These are phyloP conservation scores for Cantharellus cinnabarinus DNA, from an alignment of 768 basidiomycete genomes.

Conservation along the genomic window DNA sequence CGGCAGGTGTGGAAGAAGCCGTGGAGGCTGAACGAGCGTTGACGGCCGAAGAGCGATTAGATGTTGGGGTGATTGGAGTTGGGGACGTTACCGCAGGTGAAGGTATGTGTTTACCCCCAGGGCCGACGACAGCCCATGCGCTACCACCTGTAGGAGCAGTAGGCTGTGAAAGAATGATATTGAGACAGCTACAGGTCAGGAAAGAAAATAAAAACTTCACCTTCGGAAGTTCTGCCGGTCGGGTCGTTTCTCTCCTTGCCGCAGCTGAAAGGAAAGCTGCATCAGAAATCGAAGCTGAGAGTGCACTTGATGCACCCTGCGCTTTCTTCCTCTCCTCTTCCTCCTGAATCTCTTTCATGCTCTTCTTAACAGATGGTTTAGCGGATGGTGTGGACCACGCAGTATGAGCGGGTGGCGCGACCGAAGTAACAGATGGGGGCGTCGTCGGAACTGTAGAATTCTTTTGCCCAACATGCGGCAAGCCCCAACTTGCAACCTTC, in stretches of 20 bases:
- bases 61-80: slow-evolving; percentile 20
- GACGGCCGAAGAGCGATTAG: slow-evolving; percentile 20
- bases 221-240: slow-evolving; percentile 29
- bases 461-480: slow-evolving; percentile 53
- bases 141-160: slow-evolving; percentile 5
- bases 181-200: background rate
- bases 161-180: background rate
- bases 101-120: slow-evolving; percentile 38
- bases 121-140: slow-evolving; percentile 77
- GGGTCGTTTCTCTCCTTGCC: slow-evolving; percentile 60
- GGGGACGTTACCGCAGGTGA: slow-evolving; percentile 16
- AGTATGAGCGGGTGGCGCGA: slow-evolving; percentile 17
- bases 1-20: slow-evolving; percentile 3
- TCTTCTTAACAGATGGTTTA: slow-evolving; percentile 51
- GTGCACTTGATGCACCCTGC: slow-evolving; percentile 23
- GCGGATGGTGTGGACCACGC: slow-evolving; percentile 19
- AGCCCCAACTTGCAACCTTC: slow-evolving; percentile 49
- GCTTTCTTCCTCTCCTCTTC: slow-evolving; percentile 81
- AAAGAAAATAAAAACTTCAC: slow-evolving; percentile 7
- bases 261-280: slow-evolving; percentile 17
- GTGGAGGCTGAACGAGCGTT: slow-evolving; percentile 8
- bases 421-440: slow-evolving; percentile 13
- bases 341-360: slow-evolving; percentile 97
- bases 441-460: slow-evolving; percentile 15
- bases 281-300: slow-evolving; percentile 19